Percentiles rank a stretch among this genome's conserved stretches.
These are phyloP conservation scores for Pinus taeda DNA, from an alignment of 75 land plant genomes.

Conservation along the genomic window DNA sequence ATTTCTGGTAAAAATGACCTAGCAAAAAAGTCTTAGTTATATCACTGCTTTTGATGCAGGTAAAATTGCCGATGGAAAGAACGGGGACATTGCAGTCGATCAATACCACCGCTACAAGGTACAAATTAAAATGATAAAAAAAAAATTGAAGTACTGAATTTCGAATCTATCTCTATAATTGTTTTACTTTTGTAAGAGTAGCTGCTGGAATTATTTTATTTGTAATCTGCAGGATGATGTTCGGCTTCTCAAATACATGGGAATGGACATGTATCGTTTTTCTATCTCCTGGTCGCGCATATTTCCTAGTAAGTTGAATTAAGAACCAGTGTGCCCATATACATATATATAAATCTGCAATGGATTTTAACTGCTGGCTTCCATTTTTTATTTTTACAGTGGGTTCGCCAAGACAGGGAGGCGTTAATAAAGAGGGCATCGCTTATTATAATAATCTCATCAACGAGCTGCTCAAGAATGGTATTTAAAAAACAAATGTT, in stretches of 20 bases:
- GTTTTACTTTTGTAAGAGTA: neutral
- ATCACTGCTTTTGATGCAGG: too few relatives aligned
- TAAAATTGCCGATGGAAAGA: conserved; percentile 11
- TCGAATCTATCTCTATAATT: too few relatives aligned
- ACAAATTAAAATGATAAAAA: too few relatives aligned
- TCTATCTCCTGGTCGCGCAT: conserved; percentile 42
- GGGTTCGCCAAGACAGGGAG: conserved; percentile 10
- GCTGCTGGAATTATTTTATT: neutral
- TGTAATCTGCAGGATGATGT: conserved; percentile 27
- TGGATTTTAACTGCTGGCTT: too few relatives aligned
- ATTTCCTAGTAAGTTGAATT: conserved; percentile 21
- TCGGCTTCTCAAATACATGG: conserved; percentile 16
- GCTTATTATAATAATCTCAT: conserved; percentile 14
- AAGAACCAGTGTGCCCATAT: too few relatives aligned
- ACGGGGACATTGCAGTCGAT: conserved; percentile 26
- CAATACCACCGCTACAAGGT: conserved; percentile 30
- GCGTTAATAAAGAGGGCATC: conserved; percentile 9
- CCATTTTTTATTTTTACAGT: neutral
- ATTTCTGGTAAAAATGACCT: too few relatives aligned
- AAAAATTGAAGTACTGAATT: too few relatives aligned
- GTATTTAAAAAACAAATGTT: neutral
- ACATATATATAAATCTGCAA: too few relatives aligned
- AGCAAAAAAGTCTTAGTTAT: too few relatives aligned
- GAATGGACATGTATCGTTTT: conserved; percentile 30
- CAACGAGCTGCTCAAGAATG: neutral